A percentile compares a stretch with the other conserved stretches of the same genome.
phyloP scores from a whole-genome alignment of 1,139 yeast species.

The Candida sojae region DNA sequence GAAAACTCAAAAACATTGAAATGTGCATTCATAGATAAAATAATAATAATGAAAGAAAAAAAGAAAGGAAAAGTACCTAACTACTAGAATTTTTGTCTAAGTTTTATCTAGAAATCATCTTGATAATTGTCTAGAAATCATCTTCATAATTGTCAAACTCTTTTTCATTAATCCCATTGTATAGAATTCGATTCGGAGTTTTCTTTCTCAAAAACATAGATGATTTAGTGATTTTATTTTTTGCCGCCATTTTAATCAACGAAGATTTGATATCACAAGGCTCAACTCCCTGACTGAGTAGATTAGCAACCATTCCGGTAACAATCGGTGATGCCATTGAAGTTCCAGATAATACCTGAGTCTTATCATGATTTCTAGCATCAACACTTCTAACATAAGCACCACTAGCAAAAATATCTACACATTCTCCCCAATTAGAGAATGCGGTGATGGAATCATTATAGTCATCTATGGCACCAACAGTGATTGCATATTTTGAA shows the following conservation, averaged over 20 bases:
- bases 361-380: constrained; percentile 20
- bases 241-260: constrained; percentile 38
- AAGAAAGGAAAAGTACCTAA: not conserved
- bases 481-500: constrained; percentile 69
- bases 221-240: constrained; percentile 35
- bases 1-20: not conserved
- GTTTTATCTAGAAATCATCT: constrained; percentile 1
- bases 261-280: constrained; percentile 38
- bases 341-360: constrained; percentile 70
- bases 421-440: constrained; percentile 88
- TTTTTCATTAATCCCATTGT: constrained; percentile 25
- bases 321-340: constrained; percentile 87
- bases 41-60: not conserved
- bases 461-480: constrained; percentile 82
- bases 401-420: constrained; percentile 83
- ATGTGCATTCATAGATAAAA: not conserved
- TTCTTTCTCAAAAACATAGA: constrained; percentile 30
- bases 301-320: constrained; percentile 69
- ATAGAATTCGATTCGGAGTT: constrained; percentile 44
- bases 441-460: constrained; percentile 70
- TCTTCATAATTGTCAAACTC: constrained; percentile 15
- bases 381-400: constrained; percentile 58
- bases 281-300: constrained; percentile 59
- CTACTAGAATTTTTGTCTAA: too few species aligned
- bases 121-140: constrained; percentile 1